Base-by-base conservation (phyloP, 176 grass and related monocot species). In the Elaeis guineensis region DNA sequence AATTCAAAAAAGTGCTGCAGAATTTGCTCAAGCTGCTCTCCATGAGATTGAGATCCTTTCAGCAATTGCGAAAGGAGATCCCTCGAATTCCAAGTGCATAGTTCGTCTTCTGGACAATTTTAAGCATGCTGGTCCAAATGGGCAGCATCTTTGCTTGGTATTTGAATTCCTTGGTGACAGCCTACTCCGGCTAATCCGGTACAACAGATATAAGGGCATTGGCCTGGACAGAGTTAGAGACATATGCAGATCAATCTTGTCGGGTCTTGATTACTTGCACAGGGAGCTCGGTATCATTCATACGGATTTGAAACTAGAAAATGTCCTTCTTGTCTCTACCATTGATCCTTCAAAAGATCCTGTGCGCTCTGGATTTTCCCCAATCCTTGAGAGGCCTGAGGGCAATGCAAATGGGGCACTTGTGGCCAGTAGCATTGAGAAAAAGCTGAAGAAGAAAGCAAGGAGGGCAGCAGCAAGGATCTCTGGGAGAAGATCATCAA, bases 81-180 rank as follows among this genome's bases (percentile, higher is more conserved):
- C 81, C 0, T 80, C 62, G 1, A 98, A 98, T 65, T 85, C 77
- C 61, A 98, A 86, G 57, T 83, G 85, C 74, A 89, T 85, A 72
- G 69, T 92, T 62, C 84, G 88, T 61, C 55, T 98, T 65, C 69
- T 98, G 64, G 93, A 98, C 39, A 84, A 98, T 77, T 98, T 98
- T 59, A 98, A 82, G 71, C 93, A 98, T 29, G 4, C 73, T 4
- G 93, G 93, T 3, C 93, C 93, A 0, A 98, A 98, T 54, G 93
- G 93, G 56, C 93, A 98, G 71, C 93, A 98, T 55, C 65, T 92
- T 59, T 98, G 93, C 62, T 88, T 98, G 16, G 84, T 92, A 21
- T 85, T 98, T 49, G 93, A 98, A 64, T 89, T 92, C 68, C 93
- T 92, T 17, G 93, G 93, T n/a, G 93, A 98, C 58, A 98, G 93